A percentile compares a stretch with the other conserved stretches of the same genome.
Conservation (phyloP, 106 monocot species). For the Triglochin maritima region DNA sequence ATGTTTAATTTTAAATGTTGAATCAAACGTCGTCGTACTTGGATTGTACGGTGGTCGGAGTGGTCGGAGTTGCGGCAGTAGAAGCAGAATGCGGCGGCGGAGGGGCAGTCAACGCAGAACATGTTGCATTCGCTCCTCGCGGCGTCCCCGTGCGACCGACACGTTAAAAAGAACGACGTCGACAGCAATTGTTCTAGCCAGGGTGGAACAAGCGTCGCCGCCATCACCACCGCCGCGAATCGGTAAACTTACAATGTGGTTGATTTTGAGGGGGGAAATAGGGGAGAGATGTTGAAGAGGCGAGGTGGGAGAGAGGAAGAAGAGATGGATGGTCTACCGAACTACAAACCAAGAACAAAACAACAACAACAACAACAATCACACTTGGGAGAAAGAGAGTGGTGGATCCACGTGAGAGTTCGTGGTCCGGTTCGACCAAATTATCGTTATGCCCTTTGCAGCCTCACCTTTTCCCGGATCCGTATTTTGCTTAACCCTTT, state of each 20-base stretch:
- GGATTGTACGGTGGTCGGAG: conserved; percentile 59
- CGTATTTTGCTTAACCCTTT: no score
- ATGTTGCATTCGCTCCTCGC: conserved; percentile 63
- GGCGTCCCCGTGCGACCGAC: conserved; percentile 31
- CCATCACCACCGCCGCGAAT: not conserved
- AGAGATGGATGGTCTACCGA: conserved; percentile 9
- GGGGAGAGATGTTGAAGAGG: not conserved
- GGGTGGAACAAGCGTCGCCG: conserved; percentile 27
- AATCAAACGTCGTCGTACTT: conserved; percentile 22
- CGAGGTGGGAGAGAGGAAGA: not conserved
- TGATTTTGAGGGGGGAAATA: not conserved
- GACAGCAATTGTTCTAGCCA: conserved; percentile 53
- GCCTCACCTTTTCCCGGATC: no score
- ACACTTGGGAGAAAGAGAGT: conserved; percentile 5
- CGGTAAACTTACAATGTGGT: not conserved
- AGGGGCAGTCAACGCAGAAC: conserved; percentile 53
- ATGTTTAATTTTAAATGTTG: not conserved
- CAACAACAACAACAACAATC: conserved; percentile 8
- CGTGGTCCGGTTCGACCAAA: not conserved
- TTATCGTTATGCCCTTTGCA: not conserved
- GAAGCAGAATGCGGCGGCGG: conserved; percentile 40
- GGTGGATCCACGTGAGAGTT: not conserved
- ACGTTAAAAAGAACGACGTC: conserved; percentile 44
- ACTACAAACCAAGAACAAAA: conserved; percentile 4
- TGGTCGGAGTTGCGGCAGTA: conserved; percentile 49